phyloP scores from a whole-genome alignment of 306 rosid species.

The Sesbania bispinosa region DNA sequence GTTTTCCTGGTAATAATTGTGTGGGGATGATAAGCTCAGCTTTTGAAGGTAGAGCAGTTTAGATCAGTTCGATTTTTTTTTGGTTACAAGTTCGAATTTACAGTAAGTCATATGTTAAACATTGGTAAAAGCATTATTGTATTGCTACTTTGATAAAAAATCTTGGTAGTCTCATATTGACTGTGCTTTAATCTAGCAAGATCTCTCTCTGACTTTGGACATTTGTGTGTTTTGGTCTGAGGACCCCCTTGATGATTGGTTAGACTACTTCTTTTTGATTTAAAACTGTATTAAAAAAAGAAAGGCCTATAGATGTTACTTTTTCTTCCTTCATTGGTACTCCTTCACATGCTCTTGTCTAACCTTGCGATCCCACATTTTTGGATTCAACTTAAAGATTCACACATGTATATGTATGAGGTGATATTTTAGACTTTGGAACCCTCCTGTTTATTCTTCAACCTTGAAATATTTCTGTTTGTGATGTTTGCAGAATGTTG shows the following conservation, averaged over 20 bases:
- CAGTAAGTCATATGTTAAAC: not conserved
- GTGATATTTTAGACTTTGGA: conserved; percentile 13
- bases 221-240: conserved; percentile 11
- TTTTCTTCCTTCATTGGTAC: not conserved
- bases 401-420: conserved; percentile 4
- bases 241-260: not conserved
- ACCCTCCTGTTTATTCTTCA: conserved; percentile 5
- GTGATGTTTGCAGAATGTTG: conserved; percentile 64
- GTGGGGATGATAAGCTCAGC: not conserved
- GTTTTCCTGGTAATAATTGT: not conserved
- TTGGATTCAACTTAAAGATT: conserved; percentile 20
- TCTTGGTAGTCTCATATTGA: not conserved
- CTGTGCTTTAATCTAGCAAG: not conserved
- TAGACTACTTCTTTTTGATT: not conserved
- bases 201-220: not conserved
- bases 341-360: conserved; percentile 3
- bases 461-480: conserved; percentile 16
- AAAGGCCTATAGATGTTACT: not conserved
- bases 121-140: not conserved
- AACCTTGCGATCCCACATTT: not conserved
- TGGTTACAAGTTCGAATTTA: not conserved
- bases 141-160: not conserved
- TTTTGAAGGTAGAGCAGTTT: conserved; percentile 16
- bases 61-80: not conserved
- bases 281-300: not conserved